These are phyloP conservation scores for Sphagnum fallax DNA, from an alignment of 228 moss, liverwort and hornwort species.

Conservation along the genomic window DNA sequence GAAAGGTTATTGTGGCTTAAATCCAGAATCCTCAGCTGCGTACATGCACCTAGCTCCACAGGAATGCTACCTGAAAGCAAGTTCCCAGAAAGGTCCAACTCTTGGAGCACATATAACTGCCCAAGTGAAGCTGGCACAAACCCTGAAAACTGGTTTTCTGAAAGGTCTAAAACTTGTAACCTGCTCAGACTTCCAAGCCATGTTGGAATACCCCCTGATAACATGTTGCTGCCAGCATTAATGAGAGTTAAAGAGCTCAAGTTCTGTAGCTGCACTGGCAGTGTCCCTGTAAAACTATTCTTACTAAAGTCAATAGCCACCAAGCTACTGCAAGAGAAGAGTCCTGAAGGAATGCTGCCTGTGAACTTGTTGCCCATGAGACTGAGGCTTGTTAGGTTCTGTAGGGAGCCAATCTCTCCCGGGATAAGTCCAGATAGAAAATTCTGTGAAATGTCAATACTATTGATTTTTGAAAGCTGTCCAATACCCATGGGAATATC, in stretches of 20 bases:
- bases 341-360: slow-evolving; percentile 51
- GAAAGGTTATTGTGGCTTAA: slow-evolving; percentile 47
- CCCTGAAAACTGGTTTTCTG: slow-evolving; percentile 55
- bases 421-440: slow-evolving; percentile 65
- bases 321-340: slow-evolving; percentile 56
- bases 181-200: slow-evolving; percentile 61
- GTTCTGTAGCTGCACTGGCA: slow-evolving; percentile 64
- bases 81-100: slow-evolving; percentile 67
- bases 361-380: slow-evolving; percentile 69
- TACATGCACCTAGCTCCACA: slow-evolving; percentile 33
- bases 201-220: slow-evolving; percentile 56
- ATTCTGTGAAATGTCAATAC: slow-evolving; percentile 79
- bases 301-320: slow-evolving; percentile 53
- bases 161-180: slow-evolving; percentile 66
- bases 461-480: slow-evolving; percentile 39
- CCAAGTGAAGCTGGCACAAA: slow-evolving; percentile 59
- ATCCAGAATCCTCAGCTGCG: slow-evolving; percentile 48
- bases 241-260: slow-evolving; percentile 51
- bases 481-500: slow-evolving; percentile 62
- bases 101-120: slow-evolving; percentile 45
- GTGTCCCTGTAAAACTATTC: slow-evolving; percentile 57
- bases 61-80: slow-evolving; percentile 58
- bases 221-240: slow-evolving; percentile 50
- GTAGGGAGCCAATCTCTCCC: slow-evolving; percentile 53
- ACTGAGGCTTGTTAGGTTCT: slow-evolving; percentile 65